Evolutionary conservation across 2,329 filamentous ascomycete genomes (phyloP), one percentile per base, ranked within the genome.

Genomic region (Acephala macrosclerotiorum): DNA sequence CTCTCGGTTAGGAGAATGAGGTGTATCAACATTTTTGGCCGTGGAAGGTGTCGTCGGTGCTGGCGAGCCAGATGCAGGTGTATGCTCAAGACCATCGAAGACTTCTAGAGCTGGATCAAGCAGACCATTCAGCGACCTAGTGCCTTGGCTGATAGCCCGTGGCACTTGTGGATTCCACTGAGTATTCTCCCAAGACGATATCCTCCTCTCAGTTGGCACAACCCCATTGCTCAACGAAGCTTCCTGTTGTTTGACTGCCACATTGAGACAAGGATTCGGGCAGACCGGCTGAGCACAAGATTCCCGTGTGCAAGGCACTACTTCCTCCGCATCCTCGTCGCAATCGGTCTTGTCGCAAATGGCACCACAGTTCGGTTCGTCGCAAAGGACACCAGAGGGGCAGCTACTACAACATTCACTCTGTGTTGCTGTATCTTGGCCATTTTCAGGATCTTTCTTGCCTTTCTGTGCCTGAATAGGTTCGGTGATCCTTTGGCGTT

Each of bases 351-450:
- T 64, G 29, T 63, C 65, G 53, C 70, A 71, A 33, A 67, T 65
- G 12, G 29, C 58, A 61, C 73, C 58, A 61, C 73, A 75, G 29
- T 73, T 68, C 9, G 73, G 68, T 20, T 71, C 67, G 16, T 65
- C 66, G 49, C 73, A 75, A 18, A 65, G 47, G 25, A 61, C 42
- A 9, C 73, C 71, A 29, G 68, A 70, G 47, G 70, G 65, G 57
- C 74, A 75, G 58, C 69, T 73, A 59, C 74, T 75, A 55, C 74
- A 75, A 60, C 74, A 75, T 61, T 70, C 68, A 59, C 72, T 75
- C 1, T 64, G 49, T 22, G 22, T 53, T 14, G 12, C 49, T 11
- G 45, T 26, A 33, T 29, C 49, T 16, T 26, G 22, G 6, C 49
- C 49, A 33, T 26, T 33, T n/a, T n/a, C 22, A 53, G 18, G 49